Evolutionary conservation across 306 rosid genomes (phyloP).

Genomic region (Fragaria vesca): DNA sequence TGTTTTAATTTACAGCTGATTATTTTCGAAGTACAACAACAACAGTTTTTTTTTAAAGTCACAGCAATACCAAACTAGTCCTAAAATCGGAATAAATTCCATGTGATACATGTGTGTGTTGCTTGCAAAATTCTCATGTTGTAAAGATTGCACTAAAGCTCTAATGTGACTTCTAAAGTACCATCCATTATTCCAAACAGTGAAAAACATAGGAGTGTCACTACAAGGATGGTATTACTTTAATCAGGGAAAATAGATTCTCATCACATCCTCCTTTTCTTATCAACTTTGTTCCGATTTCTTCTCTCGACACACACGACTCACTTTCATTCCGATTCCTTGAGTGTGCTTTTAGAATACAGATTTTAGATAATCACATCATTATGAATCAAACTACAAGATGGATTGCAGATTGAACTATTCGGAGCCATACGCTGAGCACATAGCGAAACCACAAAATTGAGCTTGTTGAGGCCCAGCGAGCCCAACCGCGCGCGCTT

Average conservation of each 20-base stretch:
- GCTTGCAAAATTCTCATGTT: background rate
- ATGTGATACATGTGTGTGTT: background rate
- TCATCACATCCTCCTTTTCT: background rate
- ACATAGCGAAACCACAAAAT: background rate
- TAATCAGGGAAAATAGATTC: background rate
- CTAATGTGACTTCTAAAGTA: background rate
- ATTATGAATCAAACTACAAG: too few relatives aligned
- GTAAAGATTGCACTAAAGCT: background rate
- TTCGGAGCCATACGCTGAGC: background rate
- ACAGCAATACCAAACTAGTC: too few relatives aligned
- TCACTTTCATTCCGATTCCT: background rate
- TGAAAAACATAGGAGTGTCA: background rate
- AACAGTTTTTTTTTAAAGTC: too few relatives aligned
- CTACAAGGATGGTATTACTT: background rate
- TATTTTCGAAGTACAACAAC: too few relatives aligned
- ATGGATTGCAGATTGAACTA: too few relatives aligned
- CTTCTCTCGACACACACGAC: background rate
- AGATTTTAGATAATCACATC: too few relatives aligned
- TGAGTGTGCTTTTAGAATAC: background rate
- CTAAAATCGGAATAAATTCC: background rate
- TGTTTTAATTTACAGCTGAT: too few relatives aligned
- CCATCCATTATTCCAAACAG: background rate
- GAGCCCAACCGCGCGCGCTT: background rate
- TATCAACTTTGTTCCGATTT: background rate
- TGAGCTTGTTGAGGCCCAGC: background rate